Percentiles rank a stretch among this genome's conserved stretches.
phyloP scores from a whole-genome alignment of 306 rosid species.

The Vigna hirtella region DNA sequence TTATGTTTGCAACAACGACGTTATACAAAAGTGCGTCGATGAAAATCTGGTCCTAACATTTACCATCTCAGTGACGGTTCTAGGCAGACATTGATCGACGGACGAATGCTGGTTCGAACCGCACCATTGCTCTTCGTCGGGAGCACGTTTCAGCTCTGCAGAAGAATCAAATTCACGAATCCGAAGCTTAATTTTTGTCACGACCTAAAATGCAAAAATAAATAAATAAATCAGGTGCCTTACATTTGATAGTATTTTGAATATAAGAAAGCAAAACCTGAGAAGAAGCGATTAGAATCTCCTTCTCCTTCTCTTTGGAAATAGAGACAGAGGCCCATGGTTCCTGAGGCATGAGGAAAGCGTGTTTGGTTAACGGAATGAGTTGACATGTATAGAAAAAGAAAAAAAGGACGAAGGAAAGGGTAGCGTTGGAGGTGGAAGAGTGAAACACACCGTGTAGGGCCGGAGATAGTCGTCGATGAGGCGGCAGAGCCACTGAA shows the following conservation, averaged over 20 bases:
- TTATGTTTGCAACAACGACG: conserved; percentile 17
- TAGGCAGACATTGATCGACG: conserved; percentile 44
- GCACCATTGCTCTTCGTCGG: background rate
- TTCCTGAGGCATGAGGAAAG: conserved; percentile 48
- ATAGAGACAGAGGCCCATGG: conserved; percentile 32
- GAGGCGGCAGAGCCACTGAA: conserved; percentile 65
- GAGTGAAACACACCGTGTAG: conserved; percentile 55
- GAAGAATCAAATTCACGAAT: conserved; percentile 39
- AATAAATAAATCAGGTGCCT: background rate
- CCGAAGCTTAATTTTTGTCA: conserved; percentile 51
- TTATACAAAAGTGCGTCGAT: conserved; percentile 16
- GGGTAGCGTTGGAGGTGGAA: background rate
- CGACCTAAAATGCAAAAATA: conserved; percentile 45
- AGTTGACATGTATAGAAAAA: background rate
- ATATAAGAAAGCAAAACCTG: conserved; percentile 45
- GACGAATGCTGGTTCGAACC: conserved; percentile 36
- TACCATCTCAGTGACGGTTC: conserved; percentile 46
- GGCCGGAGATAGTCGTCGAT: conserved; percentile 61
- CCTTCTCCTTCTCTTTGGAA: conserved; percentile 50
- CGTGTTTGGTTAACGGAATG: background rate
- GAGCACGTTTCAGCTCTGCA: conserved; percentile 35
- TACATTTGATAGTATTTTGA: background rate
- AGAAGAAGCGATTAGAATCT: conserved; percentile 57
- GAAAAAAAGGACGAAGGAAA: background rate
- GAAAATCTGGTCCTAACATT: conserved; percentile 9